Base-by-base conservation (phyloP, 192 early-diverging fungal genomes). In the Obelidium mucronatum region DNA sequence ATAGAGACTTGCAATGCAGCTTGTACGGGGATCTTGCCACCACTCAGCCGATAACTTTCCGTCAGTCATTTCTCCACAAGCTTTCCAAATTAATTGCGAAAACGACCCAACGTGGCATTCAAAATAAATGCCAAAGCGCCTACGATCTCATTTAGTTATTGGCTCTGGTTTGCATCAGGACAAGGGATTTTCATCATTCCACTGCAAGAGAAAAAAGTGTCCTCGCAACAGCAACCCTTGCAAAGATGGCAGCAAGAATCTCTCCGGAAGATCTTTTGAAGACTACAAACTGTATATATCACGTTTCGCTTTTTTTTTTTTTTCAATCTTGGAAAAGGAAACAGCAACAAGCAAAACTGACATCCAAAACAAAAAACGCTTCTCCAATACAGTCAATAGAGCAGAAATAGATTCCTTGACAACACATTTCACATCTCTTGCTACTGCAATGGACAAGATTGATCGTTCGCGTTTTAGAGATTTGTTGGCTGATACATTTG, bases 391-490 rank as follows among this genome's bases (percentile, higher is more conserved):
- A 89, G 87, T 89, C 64, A 75, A 81, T 55, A 69, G 82, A 22
- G 73, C 33, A 26, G 87, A 89, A 53, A 61, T 89, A 19, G 87
- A 89, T 44, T 62, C 75, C 31, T 60, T 89, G 2, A 75, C 76
- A 8, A 64, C 74, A 34, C 76, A 79, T 40, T 89, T 87, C 69
- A 42, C 74, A 35, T 78, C 75, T 5, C 76, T 89, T 59, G 81
- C 75, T 5, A 42, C 67, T 5, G 64, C 37, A 2, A 75, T 82
- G 55, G 88, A 87, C 53, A 90, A 88, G 77, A 85, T 88, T 75
- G 88, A 90, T 77, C 74, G 88, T 13, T 75, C 85, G 2, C 52
- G 81, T 24, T 90, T 90, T 65, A 75, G 88, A 37, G 88, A 90
- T 56, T 51, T 90, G 73, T 72, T 90, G 24, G 85, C 86, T 2